Evolutionary conservation across 73 alveolate species (phyloP).

Genomic region (Tetrahymena borealis): DNA sequence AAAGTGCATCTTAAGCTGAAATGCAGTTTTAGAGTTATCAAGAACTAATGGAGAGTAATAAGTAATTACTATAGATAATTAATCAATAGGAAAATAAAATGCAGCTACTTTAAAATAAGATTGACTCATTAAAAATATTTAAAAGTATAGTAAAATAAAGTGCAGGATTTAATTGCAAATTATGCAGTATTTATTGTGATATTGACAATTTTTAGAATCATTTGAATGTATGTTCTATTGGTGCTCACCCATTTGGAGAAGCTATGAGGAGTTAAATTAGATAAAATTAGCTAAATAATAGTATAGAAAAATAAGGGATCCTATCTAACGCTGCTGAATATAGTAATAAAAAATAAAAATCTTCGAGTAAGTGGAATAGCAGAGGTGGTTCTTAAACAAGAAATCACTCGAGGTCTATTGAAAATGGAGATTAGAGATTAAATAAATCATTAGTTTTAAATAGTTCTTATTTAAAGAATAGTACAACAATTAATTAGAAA

Average conservation of each 20-base stretch:
- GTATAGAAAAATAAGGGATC: neutral
- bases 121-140: neutral
- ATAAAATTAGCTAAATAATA: neutral
- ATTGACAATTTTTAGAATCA: neutral
- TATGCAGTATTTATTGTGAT: neutral
- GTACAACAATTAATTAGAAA: neutral
- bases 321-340: neutral
- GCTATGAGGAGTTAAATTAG: neutral
- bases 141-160: neutral
- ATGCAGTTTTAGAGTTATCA: neutral
- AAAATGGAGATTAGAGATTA: neutral
- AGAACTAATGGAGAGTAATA: neutral
- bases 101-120: neutral
- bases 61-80: neutral
- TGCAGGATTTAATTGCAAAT: neutral
- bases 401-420: neutral
- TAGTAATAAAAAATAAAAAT: neutral
- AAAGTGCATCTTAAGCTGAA: neutral
- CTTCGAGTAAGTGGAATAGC: neutral
- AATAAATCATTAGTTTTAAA: neutral
- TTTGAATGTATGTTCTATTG: neutral
- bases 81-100: neutral
- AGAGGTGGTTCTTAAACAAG: neutral
- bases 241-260: neutral
- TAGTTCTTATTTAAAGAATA: neutral